A percentile compares a stretch with the other conserved stretches of the same genome.
Evolutionary conservation across 495 filamentous ascomycete species (phyloP).

Genomic region (Penicillium pulvis): DNA sequence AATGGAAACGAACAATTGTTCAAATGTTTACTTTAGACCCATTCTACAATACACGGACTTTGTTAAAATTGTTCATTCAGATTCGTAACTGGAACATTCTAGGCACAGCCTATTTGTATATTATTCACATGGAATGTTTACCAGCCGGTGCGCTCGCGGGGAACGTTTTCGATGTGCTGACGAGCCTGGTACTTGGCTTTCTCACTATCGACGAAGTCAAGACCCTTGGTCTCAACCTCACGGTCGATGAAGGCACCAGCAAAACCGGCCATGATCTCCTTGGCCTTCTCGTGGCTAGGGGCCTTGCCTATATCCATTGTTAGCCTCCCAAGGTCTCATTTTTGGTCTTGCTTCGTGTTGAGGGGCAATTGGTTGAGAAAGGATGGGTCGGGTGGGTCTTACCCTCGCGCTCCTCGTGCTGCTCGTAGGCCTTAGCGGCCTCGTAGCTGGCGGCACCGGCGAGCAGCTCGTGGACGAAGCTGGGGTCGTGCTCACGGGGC

Average conservation of each 20-base stretch:
- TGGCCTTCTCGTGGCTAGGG: slow-evolving; percentile 65
- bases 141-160: slow-evolving; percentile 11
- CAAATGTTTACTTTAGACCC: no score
- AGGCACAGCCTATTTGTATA: slow-evolving; percentile 1
- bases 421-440: slow-evolving; percentile 73
- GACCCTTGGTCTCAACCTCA: slow-evolving; percentile 69
- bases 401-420: slow-evolving; percentile 66
- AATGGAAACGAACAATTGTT: no score
- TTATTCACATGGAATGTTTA: slow-evolving; percentile 3
- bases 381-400: slow-evolving; percentile 8
- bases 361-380: not conserved
- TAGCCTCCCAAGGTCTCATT: not conserved
- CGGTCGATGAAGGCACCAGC: slow-evolving; percentile 74
- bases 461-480: slow-evolving; percentile 66
- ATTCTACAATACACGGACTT: not conserved
- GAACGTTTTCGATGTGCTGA: slow-evolving; percentile 51
- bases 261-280: slow-evolving; percentile 69
- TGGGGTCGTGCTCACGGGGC: slow-evolving; percentile 48
- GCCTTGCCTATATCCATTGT: slow-evolving; percentile 53
- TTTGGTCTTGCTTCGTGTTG: not conserved
- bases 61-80: not conserved
- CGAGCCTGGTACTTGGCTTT: slow-evolving; percentile 63
- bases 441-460: slow-evolving; percentile 73
- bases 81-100: not conserved
- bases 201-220: slow-evolving; percentile 68